These are phyloP conservation scores for Saccharomycopsis hybrid DNA, from an alignment of 1,139 yeast species.

Conservation along the genomic window DNA sequence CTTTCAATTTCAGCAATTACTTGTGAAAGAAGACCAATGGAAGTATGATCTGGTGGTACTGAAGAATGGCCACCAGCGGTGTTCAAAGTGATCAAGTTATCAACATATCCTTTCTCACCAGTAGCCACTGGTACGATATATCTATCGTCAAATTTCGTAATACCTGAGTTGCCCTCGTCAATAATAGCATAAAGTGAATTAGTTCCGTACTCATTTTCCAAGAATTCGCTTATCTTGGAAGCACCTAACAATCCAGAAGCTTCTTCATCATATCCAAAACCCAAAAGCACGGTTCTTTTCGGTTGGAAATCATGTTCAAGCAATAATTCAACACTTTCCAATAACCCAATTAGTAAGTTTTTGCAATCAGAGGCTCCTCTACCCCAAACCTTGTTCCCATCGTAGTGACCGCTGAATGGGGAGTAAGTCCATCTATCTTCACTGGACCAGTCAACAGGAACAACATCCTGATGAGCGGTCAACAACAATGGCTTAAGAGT, in stretches of 20 bases:
- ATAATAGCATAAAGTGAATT: conserved; percentile 50
- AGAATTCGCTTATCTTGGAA: conserved; percentile 32
- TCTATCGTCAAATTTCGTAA: conserved; percentile 36
- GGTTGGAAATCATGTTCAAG: conserved; percentile 44
- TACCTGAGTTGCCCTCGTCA: conserved; percentile 54
- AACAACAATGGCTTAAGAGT: conserved; percentile 57
- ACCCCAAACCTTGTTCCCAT: conserved; percentile 54
- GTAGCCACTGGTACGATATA: conserved; percentile 53
- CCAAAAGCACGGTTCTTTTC: conserved; percentile 47
- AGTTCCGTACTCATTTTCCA: conserved; percentile 47
- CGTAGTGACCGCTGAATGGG: conserved; percentile 66
- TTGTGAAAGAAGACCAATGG: conserved; percentile 63
- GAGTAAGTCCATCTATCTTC: conserved; percentile 57
- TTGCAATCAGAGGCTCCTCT: conserved; percentile 66
- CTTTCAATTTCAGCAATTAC: conserved; percentile 44
- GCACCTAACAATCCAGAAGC: conserved; percentile 59
- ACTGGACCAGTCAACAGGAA: conserved; percentile 64
- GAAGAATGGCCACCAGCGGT: conserved; percentile 74
- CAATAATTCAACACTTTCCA: conserved; percentile 53
- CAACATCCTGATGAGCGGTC: conserved; percentile 79
- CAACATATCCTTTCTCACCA: conserved; percentile 62
- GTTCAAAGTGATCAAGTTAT: conserved; percentile 39
- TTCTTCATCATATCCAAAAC: conserved; percentile 75
- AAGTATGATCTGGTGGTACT: conserved; percentile 64
- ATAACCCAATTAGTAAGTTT: conserved; percentile 46